Evolutionary conservation across 371 early-diverging fungal species (phyloP).

Genomic region (Cokeromyces recurvatus): DNA sequence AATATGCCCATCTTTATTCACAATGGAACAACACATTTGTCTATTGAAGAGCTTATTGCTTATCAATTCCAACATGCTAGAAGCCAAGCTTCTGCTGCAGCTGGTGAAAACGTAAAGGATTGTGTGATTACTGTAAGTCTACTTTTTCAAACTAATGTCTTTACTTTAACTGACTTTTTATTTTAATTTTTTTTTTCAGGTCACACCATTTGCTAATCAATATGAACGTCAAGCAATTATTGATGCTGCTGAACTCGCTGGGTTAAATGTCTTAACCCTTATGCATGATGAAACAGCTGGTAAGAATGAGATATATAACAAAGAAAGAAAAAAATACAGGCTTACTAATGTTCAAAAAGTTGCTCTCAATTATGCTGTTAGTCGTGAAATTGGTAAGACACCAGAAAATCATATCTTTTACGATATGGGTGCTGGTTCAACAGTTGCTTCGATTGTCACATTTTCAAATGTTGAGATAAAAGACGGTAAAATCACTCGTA

Average conservation of each 20-base stretch:
- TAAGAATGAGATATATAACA: conserved; percentile 15
- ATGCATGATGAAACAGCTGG: conserved; percentile 93
- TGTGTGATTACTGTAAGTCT: conserved; percentile 84
- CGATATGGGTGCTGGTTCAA: conserved; percentile 96
- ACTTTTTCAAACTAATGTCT: too few species aligned
- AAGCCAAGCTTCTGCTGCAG: conserved; percentile 74
- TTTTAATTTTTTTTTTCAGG: too few species aligned
- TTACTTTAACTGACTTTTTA: too few species aligned
- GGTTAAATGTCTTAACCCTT: conserved; percentile 74
- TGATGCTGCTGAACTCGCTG: conserved; percentile 93
- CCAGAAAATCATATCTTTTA: conserved; percentile 88
- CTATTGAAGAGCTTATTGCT: conserved; percentile 89
- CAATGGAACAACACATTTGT: conserved; percentile 47
- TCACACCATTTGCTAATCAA: conserved; percentile 88
- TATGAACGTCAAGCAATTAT: conserved; percentile 89
- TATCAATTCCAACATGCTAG: conserved; percentile 90
- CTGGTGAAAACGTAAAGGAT: conserved; percentile 76
- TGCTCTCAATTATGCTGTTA: conserved; percentile 91
- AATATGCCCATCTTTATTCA: conserved; percentile 62
- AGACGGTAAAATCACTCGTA: conserved; percentile 56
- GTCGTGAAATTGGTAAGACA: conserved; percentile 58
- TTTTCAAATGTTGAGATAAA: conserved; percentile 66
- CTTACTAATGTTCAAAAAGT: conserved; percentile 36
- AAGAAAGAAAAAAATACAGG: not conserved
- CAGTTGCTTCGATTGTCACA: conserved; percentile 80